Evolutionary conservation across 2,329 filamentous ascomycete species (phyloP).

Genomic region (Pseudonectria buxi): DNA sequence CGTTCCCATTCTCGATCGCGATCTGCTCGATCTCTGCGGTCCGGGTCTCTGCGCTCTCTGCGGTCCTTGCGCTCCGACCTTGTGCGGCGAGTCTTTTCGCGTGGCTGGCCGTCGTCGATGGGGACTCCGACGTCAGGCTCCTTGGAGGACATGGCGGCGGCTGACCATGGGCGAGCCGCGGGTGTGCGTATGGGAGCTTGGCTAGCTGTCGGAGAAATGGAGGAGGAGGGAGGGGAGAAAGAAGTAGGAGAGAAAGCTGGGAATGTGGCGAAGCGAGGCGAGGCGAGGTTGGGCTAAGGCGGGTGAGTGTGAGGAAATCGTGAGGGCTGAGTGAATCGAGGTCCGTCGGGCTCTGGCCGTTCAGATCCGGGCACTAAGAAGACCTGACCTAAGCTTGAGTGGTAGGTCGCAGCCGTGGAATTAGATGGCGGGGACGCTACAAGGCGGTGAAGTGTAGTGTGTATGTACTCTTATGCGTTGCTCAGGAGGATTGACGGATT

Average conservation of each 20-base stretch:
- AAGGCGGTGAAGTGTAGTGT: no score
- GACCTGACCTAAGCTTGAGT: no score
- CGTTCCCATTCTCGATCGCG: constrained; percentile 27
- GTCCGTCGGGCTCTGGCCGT: no score
- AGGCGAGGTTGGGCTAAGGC: no score
- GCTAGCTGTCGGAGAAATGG: neutral
- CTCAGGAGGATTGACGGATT: no score
- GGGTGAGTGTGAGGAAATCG: no score
- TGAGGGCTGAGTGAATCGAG: neutral
- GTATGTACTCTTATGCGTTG: no score
- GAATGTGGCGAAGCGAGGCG: neutral
- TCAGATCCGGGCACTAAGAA: no score
- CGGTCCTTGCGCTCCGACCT: constrained; percentile 34
- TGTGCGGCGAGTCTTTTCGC: constrained; percentile 34
- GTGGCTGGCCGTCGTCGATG: constrained; percentile 28
- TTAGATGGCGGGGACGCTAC: neutral
- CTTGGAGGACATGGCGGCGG: constrained; percentile 33
- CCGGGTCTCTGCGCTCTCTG: constrained; percentile 26
- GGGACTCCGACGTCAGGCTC: constrained; percentile 35
- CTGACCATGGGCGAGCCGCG: constrained; percentile 18
- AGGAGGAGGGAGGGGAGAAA: neutral
- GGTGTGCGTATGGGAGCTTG: neutral
- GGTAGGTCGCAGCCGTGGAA: no score
- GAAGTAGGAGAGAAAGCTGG: neutral
- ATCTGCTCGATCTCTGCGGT: no score